Percentiles rank a stretch among this genome's conserved stretches.
Conservation (phyloP, 345 rosid species). For the Mercurialis annua region DNA sequence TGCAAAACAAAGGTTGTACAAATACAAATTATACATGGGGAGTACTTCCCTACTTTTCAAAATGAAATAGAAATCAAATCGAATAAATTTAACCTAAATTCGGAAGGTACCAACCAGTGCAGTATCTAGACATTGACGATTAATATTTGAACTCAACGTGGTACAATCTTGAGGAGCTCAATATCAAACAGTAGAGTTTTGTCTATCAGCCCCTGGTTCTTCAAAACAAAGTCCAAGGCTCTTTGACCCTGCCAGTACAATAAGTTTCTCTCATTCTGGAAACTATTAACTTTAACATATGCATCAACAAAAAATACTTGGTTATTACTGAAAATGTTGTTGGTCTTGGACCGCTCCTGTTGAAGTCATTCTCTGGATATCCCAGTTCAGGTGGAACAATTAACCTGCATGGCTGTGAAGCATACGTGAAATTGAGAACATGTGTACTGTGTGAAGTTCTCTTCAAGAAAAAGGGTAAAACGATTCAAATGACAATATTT, state of each 20-base stretch:
- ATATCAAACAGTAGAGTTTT: conserved; percentile 91
- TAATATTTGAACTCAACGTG: conserved; percentile 29
- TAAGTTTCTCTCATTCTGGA: background rate
- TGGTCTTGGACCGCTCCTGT: conserved; percentile 74
- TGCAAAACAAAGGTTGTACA: conserved; percentile 10
- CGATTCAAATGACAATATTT: conserved; percentile 3
- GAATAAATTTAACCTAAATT: conserved; percentile 15
- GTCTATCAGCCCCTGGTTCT: conserved; percentile 91
- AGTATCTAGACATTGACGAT: background rate
- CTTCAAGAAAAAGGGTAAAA: conserved; percentile 2
- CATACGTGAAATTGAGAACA: conserved; percentile 26
- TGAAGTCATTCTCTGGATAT: conserved; percentile 87
- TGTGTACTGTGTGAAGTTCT: background rate
- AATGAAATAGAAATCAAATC: background rate
- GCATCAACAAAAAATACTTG: conserved; percentile 4
- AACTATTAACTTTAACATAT: background rate
- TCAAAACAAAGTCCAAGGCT: conserved; percentile 89
- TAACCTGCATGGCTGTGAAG: conserved; percentile 71
- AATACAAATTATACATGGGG: background rate
- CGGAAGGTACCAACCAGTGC: background rate
- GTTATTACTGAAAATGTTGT: conserved; percentile 79
- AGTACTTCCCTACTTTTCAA: background rate
- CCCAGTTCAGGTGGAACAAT: conserved; percentile 95
- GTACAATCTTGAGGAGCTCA: conserved; percentile 80
- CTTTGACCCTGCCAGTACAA: conserved; percentile 72